Conservation (phyloP, 202 grass and related monocot genomes). For the Setaria italica region DNA sequence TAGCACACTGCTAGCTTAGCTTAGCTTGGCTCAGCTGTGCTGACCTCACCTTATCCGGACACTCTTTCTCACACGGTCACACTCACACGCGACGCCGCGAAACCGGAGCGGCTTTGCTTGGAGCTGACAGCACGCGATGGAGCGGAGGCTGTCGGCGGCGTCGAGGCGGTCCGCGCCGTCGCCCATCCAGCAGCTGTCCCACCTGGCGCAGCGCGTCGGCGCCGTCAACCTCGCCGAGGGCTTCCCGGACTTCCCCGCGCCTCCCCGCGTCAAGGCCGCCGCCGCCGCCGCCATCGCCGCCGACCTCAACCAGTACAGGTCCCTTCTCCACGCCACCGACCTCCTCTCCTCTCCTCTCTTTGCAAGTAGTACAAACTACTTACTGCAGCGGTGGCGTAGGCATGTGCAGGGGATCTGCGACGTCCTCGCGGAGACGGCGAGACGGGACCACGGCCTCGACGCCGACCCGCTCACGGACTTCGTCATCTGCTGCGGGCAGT, state of each 20-base stretch:
- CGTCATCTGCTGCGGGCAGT: constrained; percentile 87
- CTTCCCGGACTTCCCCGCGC: constrained; percentile 90
- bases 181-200: constrained; percentile 83
- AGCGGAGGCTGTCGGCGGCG: constrained; percentile 64
- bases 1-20: too few relatives aligned
- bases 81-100: background rate
- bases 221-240: constrained; percentile 94
- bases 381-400: constrained; percentile 31
- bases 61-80: background rate
- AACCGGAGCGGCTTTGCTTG: background rate
- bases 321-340: background rate
- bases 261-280: constrained; percentile 64
- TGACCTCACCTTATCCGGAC: constrained; percentile 34
- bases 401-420: constrained; percentile 91
- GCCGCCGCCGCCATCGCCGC: constrained; percentile 69
- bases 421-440: constrained; percentile 61
- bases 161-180: constrained; percentile 59
- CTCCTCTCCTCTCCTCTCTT: background rate
- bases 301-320: constrained; percentile 96
- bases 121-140: constrained; percentile 48
- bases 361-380: too few relatives aligned
- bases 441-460: constrained; percentile 53
- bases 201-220: constrained; percentile 74
- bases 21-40: background rate
- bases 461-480: constrained; percentile 74